Evolutionary conservation across 163 green algal genomes (phyloP).

Genomic region (Chlorella variabilis): DNA sequence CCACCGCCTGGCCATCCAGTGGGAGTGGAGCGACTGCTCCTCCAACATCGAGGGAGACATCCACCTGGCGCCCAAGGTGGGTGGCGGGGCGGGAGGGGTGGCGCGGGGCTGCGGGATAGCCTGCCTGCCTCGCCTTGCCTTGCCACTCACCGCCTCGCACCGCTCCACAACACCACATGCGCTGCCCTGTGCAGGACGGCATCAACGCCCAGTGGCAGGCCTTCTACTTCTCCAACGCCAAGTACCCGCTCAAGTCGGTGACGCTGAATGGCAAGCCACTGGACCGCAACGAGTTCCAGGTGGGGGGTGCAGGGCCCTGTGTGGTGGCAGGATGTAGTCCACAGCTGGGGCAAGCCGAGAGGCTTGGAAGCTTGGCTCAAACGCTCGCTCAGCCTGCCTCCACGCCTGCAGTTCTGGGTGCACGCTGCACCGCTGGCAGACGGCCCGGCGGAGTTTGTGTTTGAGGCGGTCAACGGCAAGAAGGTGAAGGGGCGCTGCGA

Average conservation of each 20-base stretch:
- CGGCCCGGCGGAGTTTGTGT: constrained; percentile 32
- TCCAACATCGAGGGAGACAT: constrained; percentile 36
- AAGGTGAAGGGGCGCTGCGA: neutral
- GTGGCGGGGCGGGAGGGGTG: too few species aligned
- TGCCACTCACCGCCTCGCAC: neutral
- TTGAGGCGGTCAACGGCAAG: constrained; percentile 25
- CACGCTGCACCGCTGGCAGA: constrained; percentile 14
- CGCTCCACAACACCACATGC: too few species aligned
- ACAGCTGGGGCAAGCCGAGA: too few species aligned
- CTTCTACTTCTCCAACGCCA: constrained; percentile 44
- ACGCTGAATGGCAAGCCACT: constrained; percentile 18
- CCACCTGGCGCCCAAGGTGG: constrained; percentile 34
- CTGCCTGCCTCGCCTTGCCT: neutral
- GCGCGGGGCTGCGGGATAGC: neutral
- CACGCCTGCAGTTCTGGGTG: constrained; percentile 49
- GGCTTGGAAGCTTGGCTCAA: too few species aligned
- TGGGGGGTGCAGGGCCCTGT: neutral
- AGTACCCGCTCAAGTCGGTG: constrained; percentile 19
- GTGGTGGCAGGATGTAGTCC: neutral
- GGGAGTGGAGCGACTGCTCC: constrained; percentile 43
- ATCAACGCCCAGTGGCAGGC: constrained; percentile 44
- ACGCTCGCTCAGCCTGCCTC: neutral
- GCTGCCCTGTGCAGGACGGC: constrained; percentile 18
- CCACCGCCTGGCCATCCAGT: constrained; percentile 46
- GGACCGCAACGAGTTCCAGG: constrained; percentile 46